Conservation (phyloP, 2,329 filamentous ascomycete genomes). For the Clarireedia homoeocarpa region DNA sequence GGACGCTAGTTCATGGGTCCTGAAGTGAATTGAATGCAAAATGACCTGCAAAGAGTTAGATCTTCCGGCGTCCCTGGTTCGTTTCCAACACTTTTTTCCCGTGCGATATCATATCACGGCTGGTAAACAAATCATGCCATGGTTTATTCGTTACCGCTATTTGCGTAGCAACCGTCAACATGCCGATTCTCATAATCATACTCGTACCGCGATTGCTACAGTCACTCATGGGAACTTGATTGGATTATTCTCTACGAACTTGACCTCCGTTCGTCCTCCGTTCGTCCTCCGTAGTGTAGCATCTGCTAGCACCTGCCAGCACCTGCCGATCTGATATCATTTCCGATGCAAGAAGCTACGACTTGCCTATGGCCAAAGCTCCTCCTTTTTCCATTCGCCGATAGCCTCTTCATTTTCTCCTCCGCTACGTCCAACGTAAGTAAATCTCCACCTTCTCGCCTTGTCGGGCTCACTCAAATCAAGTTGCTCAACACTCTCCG, state of each 20-base stretch:
- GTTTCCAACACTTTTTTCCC: no score
- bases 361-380: conserved; percentile 27
- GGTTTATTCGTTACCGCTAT: background rate
- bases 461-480: conserved; percentile 53
- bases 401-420: conserved; percentile 38
- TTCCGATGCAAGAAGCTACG: background rate
- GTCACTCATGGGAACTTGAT: background rate
- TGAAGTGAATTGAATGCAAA: background rate
- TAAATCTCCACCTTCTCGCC: conserved; percentile 50
- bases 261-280: no score
- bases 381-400: conserved; percentile 43
- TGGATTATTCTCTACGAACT: background rate
- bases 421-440: conserved; percentile 39
- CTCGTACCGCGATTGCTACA: background rate
- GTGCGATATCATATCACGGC: no score
- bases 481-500: conserved; percentile 58
- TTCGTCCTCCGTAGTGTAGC: no score
- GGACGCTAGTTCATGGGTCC: background rate
- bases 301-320: background rate
- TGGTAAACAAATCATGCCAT: background rate
- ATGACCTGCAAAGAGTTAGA: background rate
- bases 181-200: background rate
- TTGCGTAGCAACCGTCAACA: background rate
- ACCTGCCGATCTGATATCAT: background rate
- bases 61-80: no score